Evolutionary conservation across 1,284 basidiomycete species (phyloP), one percentile per base, ranked within the genome.

Genomic region (Ganoderma sp.): DNA sequence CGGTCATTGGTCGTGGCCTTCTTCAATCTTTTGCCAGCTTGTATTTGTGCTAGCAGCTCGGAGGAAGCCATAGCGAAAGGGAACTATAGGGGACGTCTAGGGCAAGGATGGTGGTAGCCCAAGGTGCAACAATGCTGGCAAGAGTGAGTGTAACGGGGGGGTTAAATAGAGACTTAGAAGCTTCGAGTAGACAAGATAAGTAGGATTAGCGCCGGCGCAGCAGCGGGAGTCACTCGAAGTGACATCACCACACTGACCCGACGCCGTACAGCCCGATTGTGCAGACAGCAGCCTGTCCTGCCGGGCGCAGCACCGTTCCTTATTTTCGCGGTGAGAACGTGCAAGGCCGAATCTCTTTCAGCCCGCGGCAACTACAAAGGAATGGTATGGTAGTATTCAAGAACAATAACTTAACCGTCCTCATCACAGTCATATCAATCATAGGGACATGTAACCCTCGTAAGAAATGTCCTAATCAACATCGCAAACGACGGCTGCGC

Each of bases 1-100:
- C 92, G 87, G 78, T 97, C 96, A 84, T 90, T 86, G 7, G 94
- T 97, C 68, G 87, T 84, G 14, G 92, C 81, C 79, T 96, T 96
- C 83, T 91, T 95, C 67, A 96, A 84, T 68, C 72, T 86, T 80
- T 88, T 95, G 37, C 95, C 94, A 0, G 89, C 87, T 81, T 94
- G 92, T 60, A 93, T 94, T 75, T 92, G 88, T 69, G 88, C 85
- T 65, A 94, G 79, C 50, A 94, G 84, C 72, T 90, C 92, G 73
- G 84, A 83, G 41, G 89, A 89, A 10, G 90, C 89, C 90, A 93
- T 93, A 37, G 54, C 7, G 41, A 57, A 52, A 15, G 37, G 22
- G 37, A 57, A 42, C 32, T 52, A 17, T n/a, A 39, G 37, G 37
- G 42, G 39, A 28, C 22, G 28, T 34, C 15, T 6, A 19, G 8